Evolutionary conservation across 441 rosid genomes (phyloP).

Genomic region (Geranium incanum): DNA sequence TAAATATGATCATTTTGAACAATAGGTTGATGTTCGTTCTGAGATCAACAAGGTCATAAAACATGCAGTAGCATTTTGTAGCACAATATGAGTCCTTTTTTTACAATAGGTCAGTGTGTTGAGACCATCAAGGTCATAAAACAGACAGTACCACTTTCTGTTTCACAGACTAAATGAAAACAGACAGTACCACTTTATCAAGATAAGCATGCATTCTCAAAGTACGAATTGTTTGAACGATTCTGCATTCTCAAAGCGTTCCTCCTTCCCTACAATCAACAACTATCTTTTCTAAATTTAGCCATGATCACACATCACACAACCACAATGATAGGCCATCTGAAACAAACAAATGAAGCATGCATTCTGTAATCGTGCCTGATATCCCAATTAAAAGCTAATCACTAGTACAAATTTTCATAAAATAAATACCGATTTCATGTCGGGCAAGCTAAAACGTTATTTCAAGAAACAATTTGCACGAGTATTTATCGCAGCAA

Average conservation of each 20-base stretch:
- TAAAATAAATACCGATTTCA: background rate
- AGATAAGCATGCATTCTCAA: conserved; percentile 1
- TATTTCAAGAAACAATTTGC: background rate
- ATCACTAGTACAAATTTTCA: background rate
- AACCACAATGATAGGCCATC: background rate
- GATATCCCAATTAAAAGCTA: background rate
- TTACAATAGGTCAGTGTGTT: too few species aligned
- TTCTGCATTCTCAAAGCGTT: background rate
- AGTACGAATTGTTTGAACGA: background rate
- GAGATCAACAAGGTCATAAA: background rate
- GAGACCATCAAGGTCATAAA: background rate
- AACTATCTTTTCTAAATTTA: background rate
- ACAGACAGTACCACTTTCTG: background rate
- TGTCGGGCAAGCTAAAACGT: background rate
- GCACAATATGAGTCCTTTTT: background rate
- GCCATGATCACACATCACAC: background rate
- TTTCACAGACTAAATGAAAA: background rate
- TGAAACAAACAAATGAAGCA: background rate
- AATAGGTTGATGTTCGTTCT: too few species aligned
- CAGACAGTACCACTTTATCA: background rate
- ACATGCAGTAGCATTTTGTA: background rate
- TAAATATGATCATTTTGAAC: too few species aligned
- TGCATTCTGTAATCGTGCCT: background rate
- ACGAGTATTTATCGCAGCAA: background rate
- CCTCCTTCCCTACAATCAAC: background rate